Base-by-base conservation (phyloP, 2,329 filamentous ascomycete genomes). In the Rutstroemia sp. region DNA sequence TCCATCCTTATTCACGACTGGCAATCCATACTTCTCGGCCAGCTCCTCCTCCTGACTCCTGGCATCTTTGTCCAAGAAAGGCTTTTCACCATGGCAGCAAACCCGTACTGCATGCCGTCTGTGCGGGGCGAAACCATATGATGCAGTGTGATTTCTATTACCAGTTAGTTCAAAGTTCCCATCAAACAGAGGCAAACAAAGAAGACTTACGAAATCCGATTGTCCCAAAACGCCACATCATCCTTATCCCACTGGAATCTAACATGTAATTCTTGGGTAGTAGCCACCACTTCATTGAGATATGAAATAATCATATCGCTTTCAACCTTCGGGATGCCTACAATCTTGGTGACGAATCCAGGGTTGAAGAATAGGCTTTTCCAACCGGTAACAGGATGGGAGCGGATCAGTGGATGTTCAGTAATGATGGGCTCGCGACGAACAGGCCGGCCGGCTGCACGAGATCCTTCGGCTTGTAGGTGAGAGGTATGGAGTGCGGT, bases 211-310 rank as follows among this genome's bases (percentile, higher is more conserved):
- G 37, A 61, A 39, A 77, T 71, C 18, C 83, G 73, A 61, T 87
- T 87, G 65, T 87, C 84, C 84, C 85, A 88, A 57, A 88, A 77
- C 0, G 83, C 83, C 1, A 88, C 80, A 57, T 86, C 85, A 44
- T 80, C 77, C 60, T 81, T 78, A 45, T 77, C 75, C 84, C 85
- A 87, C 61, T 79, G 77, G 65, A 86, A 82, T 18, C 86, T 77
- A 5, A 81, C 85, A 63, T 90, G 86, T 58, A 86, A 75, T 69
- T 91, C 87, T 44, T 86, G 85, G 6, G 76, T 81, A 1, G 78
- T 79, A 2, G 76, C 70, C 6, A 83, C 74, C 23, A 82, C 71
- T 63, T 81, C 77, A 37, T 79, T 80, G 37, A 83, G 71, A 48
- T 77, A 74, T 2, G 67, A 65, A 58, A 82, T 73, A 60, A 81